Evolutionary conservation across 768 basidiomycete genomes (phyloP), one percentile per base, ranked within the genome.

Genomic region (Leccinum disarticulatum): DNA sequence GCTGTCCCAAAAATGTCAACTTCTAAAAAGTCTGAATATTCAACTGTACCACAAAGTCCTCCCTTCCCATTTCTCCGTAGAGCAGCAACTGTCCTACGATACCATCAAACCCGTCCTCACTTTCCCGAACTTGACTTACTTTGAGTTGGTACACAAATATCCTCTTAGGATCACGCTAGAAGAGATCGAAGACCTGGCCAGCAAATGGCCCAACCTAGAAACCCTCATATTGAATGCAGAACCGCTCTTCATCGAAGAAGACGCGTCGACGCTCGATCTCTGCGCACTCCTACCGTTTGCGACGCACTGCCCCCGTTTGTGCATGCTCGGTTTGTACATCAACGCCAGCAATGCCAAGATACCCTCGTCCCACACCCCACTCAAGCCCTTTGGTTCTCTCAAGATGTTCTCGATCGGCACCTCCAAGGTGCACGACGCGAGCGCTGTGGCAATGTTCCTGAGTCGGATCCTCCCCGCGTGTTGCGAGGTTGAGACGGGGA

Each of bases 401-500:
- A 35, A 11, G 2, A 50, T 59, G 8, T 50, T 88, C 11, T 77
- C 77, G 15, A 70, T 86, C 61, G 86, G 85, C 0, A 77, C 83
- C 0, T 86, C 84, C 17, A 69, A 71, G 53, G 77, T 84, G 28
- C 51, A 65, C 2, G 77, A 83, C 14, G 68, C 77, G 5, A 77
- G 74, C 4, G 63, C 77, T 0, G 79, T 81, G 31, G 79, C 85
- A 17, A 74, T 82, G 11, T 86, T 82, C 63, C 74, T 88, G 56
- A 81, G 81, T 63, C 78, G 77, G 19, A 64, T 88, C 4, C 78
- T 80, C 38, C 82, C 84, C 0, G 63, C 76, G 2, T 66, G 68
- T 3, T 83, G 80, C 64, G 52, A 36, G 8, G 53, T 86, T 9
- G 77, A 78, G 38, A 72, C 69, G 30, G 85, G 84, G 0, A 73